A percentile compares a stretch with the other conserved stretches of the same genome.
These are phyloP conservation scores for Vinca minor DNA, from an alignment of 257 asterid genomes.

Conservation along the genomic window DNA sequence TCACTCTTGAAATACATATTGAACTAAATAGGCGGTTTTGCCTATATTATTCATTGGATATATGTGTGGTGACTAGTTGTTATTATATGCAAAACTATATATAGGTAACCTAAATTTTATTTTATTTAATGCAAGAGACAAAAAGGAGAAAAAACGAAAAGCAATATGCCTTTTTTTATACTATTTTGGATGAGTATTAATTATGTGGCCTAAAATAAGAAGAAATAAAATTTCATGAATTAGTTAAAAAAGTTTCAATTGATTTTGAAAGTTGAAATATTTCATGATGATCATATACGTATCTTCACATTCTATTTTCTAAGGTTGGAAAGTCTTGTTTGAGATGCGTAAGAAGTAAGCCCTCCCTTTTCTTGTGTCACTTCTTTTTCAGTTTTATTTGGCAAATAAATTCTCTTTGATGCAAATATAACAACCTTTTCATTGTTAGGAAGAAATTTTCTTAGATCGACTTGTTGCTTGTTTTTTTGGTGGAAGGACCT, in stretches of 20 bases:
- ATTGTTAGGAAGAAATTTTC: not conserved
- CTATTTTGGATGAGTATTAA: not conserved
- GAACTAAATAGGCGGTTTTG: too few relatives aligned
- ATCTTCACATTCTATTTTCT: not conserved
- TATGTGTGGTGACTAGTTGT: too few relatives aligned
- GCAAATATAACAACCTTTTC: not conserved
- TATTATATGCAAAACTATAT: too few relatives aligned
- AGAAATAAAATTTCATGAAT: not conserved
- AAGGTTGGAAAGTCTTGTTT: not conserved
- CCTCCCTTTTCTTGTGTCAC: not conserved
- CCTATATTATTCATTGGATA: too few relatives aligned
- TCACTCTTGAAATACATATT: too few relatives aligned
- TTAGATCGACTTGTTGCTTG: too few relatives aligned
- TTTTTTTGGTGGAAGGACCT: too few relatives aligned
- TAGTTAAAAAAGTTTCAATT: not conserved
- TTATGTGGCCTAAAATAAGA: not conserved
- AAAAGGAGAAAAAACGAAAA: not conserved
- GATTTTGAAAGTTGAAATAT: not conserved
- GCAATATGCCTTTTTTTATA: not conserved
- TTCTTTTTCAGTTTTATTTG: not conserved
- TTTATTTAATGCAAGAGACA: constrained; percentile 7
- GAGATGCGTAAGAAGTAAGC: not conserved
- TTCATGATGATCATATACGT: not conserved
- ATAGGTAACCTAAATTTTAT: constrained; percentile 5
- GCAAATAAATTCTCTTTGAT: not conserved